Evolutionary conservation across 2,329 filamentous ascomycete genomes (phyloP).

Genomic region (Fusarium poae): DNA sequence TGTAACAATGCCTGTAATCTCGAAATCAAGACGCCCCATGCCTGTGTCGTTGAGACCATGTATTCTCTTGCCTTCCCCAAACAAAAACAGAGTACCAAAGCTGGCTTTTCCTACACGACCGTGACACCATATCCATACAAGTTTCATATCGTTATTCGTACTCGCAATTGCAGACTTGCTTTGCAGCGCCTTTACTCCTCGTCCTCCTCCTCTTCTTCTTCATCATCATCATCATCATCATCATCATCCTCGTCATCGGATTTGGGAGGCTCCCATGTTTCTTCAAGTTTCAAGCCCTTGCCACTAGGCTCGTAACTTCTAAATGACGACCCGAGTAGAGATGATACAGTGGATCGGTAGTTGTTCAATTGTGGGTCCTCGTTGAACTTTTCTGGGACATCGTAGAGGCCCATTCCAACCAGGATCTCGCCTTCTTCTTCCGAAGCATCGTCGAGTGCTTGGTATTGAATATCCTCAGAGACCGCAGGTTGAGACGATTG

Average conservation of each 20-base stretch:
- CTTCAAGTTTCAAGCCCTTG: conserved; percentile 84
- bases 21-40: conserved; percentile 32
- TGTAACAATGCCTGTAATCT: conserved; percentile 15
- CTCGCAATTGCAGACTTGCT: conserved; percentile 6
- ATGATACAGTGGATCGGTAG: conserved; percentile 67
- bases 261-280: conserved; percentile 80
- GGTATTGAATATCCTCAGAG: conserved; percentile 65
- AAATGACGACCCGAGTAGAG: conserved; percentile 66
- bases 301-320: conserved; percentile 65
- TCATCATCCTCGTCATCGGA: conserved; percentile 70
- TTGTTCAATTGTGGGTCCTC: conserved; percentile 65
- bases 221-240: conserved; percentile 60
- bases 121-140: conserved; percentile 38
- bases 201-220: conserved; percentile 50
- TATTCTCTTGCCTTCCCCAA: conserved; percentile 10
- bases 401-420: conserved; percentile 86
- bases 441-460: conserved; percentile 61
- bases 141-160: conserved; percentile 40
- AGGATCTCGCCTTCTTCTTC: conserved; percentile 78
- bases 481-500: conserved; percentile 63
- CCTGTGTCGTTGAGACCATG: conserved; percentile 15
- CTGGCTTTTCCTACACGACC: conserved; percentile 17
- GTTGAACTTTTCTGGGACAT: conserved; percentile 71
- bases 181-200: conserved; percentile 47
- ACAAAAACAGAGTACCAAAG: not conserved